These are phyloP conservation scores for Epichloe bromicola DNA, from an alignment of 2,329 filamentous ascomycete genomes.

Conservation along the genomic window DNA sequence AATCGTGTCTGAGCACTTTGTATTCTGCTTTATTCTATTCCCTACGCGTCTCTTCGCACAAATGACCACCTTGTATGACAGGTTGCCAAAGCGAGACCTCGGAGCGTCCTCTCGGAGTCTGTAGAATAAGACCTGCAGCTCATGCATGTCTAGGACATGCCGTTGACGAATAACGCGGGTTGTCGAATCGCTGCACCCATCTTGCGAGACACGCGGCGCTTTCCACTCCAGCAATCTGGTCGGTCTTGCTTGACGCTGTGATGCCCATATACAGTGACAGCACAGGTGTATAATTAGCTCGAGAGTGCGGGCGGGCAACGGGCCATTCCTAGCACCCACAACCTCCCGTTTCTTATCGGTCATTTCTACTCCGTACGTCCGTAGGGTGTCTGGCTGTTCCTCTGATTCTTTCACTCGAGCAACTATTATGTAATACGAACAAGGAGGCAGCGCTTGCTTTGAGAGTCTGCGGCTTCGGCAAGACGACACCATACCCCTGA, in stretches of 20 bases:
- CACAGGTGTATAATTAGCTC: background rate
- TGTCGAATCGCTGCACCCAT: background rate
- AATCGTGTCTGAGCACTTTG: background rate
- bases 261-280: background rate
- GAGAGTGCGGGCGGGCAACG: background rate
- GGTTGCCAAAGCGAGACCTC: constrained; percentile 2
- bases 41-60: background rate
- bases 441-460: too few relatives aligned
- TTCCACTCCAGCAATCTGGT: background rate
- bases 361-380: background rate
- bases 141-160: constrained; percentile 23
- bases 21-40: background rate
- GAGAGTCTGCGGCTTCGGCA: too few relatives aligned
- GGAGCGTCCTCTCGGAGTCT: constrained; percentile 23
- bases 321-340: constrained; percentile 1
- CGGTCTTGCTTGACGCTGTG: background rate
- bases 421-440: background rate
- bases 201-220: background rate
- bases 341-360: background rate
- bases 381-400: background rate
- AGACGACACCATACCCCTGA: background rate
- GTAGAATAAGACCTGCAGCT: constrained; percentile 23
- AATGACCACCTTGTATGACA: background rate
- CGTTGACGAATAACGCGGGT: constrained; percentile 13
- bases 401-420: background rate